Evolutionary conservation across 2,329 filamentous ascomycete species (phyloP), one percentile per base, ranked within the genome.

Genomic region (Beauveria scarabaeidicola): DNA sequence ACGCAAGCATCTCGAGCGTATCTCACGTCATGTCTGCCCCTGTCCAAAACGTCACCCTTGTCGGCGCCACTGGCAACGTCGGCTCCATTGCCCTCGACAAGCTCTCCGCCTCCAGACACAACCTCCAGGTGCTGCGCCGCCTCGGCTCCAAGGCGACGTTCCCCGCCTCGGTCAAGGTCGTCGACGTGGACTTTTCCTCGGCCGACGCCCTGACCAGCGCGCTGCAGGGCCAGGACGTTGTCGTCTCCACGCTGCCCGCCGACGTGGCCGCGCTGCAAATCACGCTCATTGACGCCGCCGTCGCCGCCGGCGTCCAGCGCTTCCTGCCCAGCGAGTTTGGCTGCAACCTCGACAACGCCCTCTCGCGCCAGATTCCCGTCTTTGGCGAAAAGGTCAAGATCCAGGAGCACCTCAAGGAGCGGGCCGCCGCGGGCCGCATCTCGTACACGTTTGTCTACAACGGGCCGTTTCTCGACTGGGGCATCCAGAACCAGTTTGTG

Each of bases 321-420:
- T 80, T 82, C 69, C 70, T 83, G 23, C 79, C 80, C 5, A 76
- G 76, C 11, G 81, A 83, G 61, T 84, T 75, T 38, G 66, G 65
- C 41, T 70, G 65, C 10, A 67, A 72, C 69, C 63, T 70, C 3
- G 60, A 63, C 21, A 63, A 65, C 13, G 25, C 61, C 4, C 52
- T 54, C 3, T 29, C 60, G 1, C 54, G 62, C 40, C 41, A 43
- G 5, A 55, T 63, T 2, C 63, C 64, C 40, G 43, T 65, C 38
- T 63, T 62, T 40, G 52, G 25, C 0, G 54, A 29, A 8, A 66
- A 66, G 29, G 63, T 70, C 48, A 38, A 46, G 5, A 52, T 63
- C 5, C 44, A 61, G n/a, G 56, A 57, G 9, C 41, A 59, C 48
- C 47, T 63, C 40, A 44, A 60, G 6, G 48, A 47, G 0, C 60